phyloP scores from a whole-genome alignment of 352 stramenopile genomes.

The Globisporangium heterothallicum region DNA sequence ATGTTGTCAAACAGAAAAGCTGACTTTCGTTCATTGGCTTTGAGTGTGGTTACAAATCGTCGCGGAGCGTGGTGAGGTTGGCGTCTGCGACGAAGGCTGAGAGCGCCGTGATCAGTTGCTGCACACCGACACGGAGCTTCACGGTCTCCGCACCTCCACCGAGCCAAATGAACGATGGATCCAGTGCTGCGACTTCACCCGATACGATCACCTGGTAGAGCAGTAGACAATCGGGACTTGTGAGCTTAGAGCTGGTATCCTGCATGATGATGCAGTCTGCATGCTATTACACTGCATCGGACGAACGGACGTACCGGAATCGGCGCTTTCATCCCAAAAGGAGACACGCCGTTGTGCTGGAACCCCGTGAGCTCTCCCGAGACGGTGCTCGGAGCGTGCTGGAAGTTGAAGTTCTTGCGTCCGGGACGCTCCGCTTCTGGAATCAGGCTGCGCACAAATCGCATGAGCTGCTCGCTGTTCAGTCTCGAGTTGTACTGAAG shows the following conservation, averaged over 20 bases:
- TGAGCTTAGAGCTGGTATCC: too few relatives aligned
- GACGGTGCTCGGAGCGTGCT: constrained; percentile 64
- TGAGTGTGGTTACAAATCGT: constrained; percentile 11
- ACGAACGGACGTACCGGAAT: constrained; percentile 42
- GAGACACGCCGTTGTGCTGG: constrained; percentile 76
- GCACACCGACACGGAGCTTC: constrained; percentile 71
- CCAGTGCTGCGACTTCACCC: constrained; percentile 40
- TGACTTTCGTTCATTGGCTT: too few relatives aligned
- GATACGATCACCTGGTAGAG: constrained; percentile 61
- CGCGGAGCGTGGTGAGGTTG: constrained; percentile 48
- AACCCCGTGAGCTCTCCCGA: constrained; percentile 81
- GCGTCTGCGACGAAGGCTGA: constrained; percentile 43
- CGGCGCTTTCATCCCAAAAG: constrained; percentile 68
- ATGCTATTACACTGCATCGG: background rate
- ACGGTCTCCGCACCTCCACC: constrained; percentile 69
- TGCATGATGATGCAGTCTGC: too few relatives aligned
- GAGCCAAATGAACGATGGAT: constrained; percentile 71
- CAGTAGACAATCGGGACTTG: background rate
- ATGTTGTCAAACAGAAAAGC: too few relatives aligned
- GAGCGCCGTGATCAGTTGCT: constrained; percentile 53
- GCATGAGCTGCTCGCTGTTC: constrained; percentile 75
- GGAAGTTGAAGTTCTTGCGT: constrained; percentile 86
- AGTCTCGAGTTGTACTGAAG: constrained; percentile 85
- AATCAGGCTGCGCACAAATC: constrained; percentile 67
- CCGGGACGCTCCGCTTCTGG: constrained; percentile 42